phyloP scores from a whole-genome alignment of 345 rosid species.

The Lepidium africanum region DNA sequence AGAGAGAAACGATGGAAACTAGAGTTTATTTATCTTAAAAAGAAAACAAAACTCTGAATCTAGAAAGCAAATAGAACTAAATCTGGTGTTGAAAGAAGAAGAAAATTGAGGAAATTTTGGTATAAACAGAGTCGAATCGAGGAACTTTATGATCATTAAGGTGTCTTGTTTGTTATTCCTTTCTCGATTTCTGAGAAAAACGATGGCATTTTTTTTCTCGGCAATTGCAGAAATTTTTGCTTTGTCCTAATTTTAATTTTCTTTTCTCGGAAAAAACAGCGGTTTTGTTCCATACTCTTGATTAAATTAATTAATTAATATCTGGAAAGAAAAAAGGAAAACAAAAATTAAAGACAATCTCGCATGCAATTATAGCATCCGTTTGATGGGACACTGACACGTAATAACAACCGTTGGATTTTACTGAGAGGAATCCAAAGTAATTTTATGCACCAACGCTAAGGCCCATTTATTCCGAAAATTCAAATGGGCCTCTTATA shows the following conservation, averaged over 20 bases:
- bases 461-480: background rate
- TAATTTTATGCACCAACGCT: background rate
- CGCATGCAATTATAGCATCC: constrained; percentile 20
- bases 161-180: background rate
- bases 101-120: background rate
- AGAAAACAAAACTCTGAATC: background rate
- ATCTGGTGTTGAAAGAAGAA: constrained; percentile 2
- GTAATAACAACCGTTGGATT: constrained; percentile 32
- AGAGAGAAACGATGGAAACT: background rate
- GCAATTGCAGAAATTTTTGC: constrained; percentile 18
- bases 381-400: constrained; percentile 19
- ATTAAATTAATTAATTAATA: too few species aligned
- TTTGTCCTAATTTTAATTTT: background rate
- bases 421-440: constrained; percentile 21
- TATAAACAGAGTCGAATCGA: background rate
- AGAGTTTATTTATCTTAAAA: background rate
- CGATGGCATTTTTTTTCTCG: constrained; percentile 21
- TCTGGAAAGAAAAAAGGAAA: too few species aligned
- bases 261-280: constrained; percentile 10
- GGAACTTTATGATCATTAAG: background rate
- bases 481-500: background rate
- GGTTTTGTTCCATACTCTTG: background rate
- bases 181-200: constrained; percentile 33
- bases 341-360: constrained; percentile 4
- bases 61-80: constrained; percentile 3